phyloP scores from a whole-genome alignment of 129 eudicot species.

The Centaurea solstitialis region DNA sequence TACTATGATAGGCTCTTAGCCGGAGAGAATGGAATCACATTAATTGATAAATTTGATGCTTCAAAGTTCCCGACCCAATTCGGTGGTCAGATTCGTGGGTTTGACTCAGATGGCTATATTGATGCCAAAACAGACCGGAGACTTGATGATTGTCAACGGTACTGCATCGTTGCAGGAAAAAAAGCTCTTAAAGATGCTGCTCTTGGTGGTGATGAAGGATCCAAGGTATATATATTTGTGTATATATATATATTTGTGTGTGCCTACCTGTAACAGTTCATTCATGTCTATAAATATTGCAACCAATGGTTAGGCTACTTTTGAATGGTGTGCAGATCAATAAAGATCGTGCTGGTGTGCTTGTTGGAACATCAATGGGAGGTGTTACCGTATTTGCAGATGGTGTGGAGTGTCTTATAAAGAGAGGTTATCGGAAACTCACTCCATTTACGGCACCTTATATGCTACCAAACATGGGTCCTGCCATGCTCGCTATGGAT shows the following conservation, averaged over 20 bases:
- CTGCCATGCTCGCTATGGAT: conserved; percentile 80
- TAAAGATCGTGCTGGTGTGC: conserved; percentile 66
- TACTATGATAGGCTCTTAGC: conserved; percentile 60
- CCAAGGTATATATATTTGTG: background rate
- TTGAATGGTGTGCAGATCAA: conserved; percentile 40
- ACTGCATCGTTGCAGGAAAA: background rate
- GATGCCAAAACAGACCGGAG: conserved; percentile 24
- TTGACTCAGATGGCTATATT: too few relatives aligned
- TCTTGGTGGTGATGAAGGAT: background rate
- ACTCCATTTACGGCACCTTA: conserved; percentile 70
- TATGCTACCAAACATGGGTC: conserved; percentile 67
- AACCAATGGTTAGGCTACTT: background rate
- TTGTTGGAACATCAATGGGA: conserved; percentile 74
- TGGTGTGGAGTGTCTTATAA: conserved; percentile 59
- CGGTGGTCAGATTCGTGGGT: too few relatives aligned
- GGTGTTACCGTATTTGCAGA: conserved; percentile 61
- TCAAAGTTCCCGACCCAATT: too few relatives aligned
- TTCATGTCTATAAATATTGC: background rate
- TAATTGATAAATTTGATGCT: too few relatives aligned
- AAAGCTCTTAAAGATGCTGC: background rate
- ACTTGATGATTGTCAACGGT: background rate
- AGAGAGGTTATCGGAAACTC: conserved; percentile 61
- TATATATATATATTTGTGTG: background rate
- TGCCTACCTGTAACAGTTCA: background rate
- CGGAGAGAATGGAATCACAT: too few relatives aligned